Evolutionary conservation across 441 rosid genomes (phyloP).

Genomic region (Eruca vesicaria): DNA sequence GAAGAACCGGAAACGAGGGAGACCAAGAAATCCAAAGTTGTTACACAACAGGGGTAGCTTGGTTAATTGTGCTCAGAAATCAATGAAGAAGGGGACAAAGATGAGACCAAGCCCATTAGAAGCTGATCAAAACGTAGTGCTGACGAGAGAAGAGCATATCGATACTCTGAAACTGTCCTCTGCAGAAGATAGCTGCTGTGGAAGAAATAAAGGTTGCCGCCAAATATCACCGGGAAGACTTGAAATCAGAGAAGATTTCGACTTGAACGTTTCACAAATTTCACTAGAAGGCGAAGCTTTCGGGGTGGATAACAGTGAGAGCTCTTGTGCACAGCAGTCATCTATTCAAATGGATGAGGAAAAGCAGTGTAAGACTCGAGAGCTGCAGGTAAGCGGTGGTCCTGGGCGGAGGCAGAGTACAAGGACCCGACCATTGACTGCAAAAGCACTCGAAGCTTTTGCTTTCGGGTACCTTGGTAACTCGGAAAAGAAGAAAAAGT

Average conservation of each 20-base stretch:
- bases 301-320: constrained; percentile 35
- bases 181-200: constrained; percentile 40
- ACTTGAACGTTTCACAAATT: constrained; percentile 56
- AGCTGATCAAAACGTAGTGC: constrained; percentile 30
- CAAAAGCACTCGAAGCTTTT: constrained; percentile 52
- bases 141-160: constrained; percentile 36
- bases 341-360: constrained; percentile 31
- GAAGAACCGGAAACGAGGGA: constrained; percentile 34
- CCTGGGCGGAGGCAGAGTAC: constrained; percentile 45
- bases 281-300: constrained; percentile 38
- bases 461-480: constrained; percentile 44
- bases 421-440: constrained; percentile 46
- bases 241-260: constrained; percentile 39
- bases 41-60: constrained; percentile 34
- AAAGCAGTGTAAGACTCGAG: constrained; percentile 31
- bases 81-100: constrained; percentile 30
- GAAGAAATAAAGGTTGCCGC: constrained; percentile 38
- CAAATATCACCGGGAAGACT: constrained; percentile 34
- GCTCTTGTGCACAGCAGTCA: constrained; percentile 32
- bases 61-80: constrained; percentile 35
- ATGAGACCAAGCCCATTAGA: constrained; percentile 35
- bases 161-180: constrained; percentile 41
- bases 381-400: constrained; percentile 25
- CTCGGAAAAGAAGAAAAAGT: constrained; percentile 50
- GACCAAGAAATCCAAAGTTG: constrained; percentile 38